A percentile compares a stretch with the other conserved stretches of the same genome.
These are phyloP conservation scores for Colletotrichum simmondsii DNA, from an alignment of 2,329 filamentous ascomycete genomes.

Conservation along the genomic window DNA sequence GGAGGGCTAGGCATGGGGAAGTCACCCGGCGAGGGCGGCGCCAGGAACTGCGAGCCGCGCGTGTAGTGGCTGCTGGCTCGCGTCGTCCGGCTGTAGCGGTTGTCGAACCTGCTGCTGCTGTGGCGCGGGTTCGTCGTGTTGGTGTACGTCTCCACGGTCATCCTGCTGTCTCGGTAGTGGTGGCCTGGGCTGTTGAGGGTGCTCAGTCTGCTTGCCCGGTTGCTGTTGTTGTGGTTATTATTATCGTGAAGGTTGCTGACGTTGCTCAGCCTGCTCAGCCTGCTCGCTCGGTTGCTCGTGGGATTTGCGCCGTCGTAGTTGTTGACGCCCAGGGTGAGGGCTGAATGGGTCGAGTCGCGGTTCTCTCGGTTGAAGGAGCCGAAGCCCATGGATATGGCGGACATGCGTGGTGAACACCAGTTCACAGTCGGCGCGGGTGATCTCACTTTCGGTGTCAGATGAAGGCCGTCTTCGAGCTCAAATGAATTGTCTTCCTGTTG, in stretches of 20 bases:
- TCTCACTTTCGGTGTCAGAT: not conserved
- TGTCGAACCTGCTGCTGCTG: constrained; percentile 1
- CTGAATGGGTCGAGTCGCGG: constrained; percentile 10
- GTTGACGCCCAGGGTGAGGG: not conserved
- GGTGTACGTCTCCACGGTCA: constrained; percentile 1
- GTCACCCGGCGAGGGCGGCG: not conserved
- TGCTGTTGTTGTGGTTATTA: not conserved
- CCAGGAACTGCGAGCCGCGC: constrained; percentile 21
- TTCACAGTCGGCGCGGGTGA: constrained; percentile 22
- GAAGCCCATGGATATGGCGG: constrained; percentile 32
- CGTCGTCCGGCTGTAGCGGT: constrained; percentile 18
- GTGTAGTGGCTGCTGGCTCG: constrained; percentile 16
- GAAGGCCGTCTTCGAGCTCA: constrained; percentile 20
- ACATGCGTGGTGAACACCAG: constrained; percentile 32
- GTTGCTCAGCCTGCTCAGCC: not conserved
- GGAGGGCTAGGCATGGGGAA: constrained; percentile 11
- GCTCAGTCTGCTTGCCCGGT: not conserved
- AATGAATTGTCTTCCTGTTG: not conserved
- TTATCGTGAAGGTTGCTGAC: not conserved
- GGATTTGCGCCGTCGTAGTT: not conserved
- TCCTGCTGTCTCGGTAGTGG: not conserved
- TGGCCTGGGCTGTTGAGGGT: not conserved
- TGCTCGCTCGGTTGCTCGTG: not conserved
- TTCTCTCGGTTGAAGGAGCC: not conserved
- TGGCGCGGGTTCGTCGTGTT: not conserved